Evolutionary conservation across 257 asterid species (phyloP).

Genomic region (Ehretia macrophylla): DNA sequence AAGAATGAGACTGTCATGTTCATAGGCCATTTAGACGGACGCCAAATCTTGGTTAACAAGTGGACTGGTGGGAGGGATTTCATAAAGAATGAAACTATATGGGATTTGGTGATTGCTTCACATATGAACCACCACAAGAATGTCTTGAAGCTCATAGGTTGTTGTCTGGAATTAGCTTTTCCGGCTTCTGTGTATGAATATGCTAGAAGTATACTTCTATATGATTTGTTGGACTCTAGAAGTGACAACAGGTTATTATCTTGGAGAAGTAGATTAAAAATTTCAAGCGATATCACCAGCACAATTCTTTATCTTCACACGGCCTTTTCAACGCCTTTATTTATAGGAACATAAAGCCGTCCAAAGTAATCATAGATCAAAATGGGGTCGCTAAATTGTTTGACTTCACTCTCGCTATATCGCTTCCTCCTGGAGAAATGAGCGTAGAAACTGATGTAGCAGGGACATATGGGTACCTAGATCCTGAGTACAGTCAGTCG

Average conservation of each 20-base stretch:
- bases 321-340: conserved; percentile 16
- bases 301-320: conserved; percentile 14
- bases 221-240: not conserved
- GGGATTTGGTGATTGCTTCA: conserved; percentile 16
- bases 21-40: not conserved
- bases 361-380: conserved; percentile 10
- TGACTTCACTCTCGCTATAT: conserved; percentile 12
- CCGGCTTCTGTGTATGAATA: conserved; percentile 18
- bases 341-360: conserved; percentile 7
- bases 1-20: no score
- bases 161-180: conserved; percentile 12
- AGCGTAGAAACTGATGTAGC: conserved; percentile 3
- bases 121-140: conserved; percentile 16
- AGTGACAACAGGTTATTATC: not conserved
- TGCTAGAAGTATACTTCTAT: not conserved
- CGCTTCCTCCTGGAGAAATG: conserved; percentile 18
- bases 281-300: conserved; percentile 15
- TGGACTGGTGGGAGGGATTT: not conserved
- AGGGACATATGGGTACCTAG: conserved; percentile 10
- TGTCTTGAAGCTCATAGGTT: conserved; percentile 11
- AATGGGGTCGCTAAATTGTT: conserved; percentile 12
- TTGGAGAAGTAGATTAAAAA: conserved; percentile 14
- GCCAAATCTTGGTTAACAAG: not conserved
- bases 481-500: conserved; percentile 1
- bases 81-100: no score